These are phyloP conservation scores for Kwoniella newhampshirensis DNA, from an alignment of 768 basidiomycete genomes.

Conservation along the genomic window DNA sequence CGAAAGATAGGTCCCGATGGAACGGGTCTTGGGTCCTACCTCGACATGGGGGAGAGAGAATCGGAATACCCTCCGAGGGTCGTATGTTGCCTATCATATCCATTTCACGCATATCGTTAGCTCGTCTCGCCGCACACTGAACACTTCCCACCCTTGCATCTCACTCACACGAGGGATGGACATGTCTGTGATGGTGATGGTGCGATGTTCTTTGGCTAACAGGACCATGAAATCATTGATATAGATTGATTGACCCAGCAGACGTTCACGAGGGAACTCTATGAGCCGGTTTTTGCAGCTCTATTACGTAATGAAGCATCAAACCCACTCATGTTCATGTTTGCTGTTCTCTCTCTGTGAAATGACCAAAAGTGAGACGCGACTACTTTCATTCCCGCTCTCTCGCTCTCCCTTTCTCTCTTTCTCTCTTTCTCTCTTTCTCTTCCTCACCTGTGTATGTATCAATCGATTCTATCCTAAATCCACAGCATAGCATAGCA, in stretches of 20 bases:
- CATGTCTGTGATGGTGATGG: conserved; percentile 17
- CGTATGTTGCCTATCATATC: conserved; percentile 63
- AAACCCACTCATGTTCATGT: conserved; percentile 6
- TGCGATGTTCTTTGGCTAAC: background rate
- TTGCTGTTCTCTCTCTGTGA: no score
- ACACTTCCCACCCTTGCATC: background rate
- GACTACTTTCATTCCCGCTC: conserved; percentile 13
- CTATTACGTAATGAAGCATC: conserved; percentile 14
- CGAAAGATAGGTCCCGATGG: conserved; percentile 84
- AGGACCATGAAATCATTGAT: background rate
- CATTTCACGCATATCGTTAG: conserved; percentile 51
- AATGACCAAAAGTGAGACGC: conserved; percentile 10
- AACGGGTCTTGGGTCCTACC: conserved; percentile 73
- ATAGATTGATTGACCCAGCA: no score
- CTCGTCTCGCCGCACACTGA: conserved; percentile 58
- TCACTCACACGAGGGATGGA: conserved; percentile 34
- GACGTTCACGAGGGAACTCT: no score
- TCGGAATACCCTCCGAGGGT: conserved; percentile 81
- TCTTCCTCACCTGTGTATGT: background rate
- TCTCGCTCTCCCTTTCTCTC: background rate
- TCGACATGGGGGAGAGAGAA: conserved; percentile 75
- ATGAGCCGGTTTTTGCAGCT: no score
- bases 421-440: conserved; percentile 3
- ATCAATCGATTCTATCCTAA: background rate
- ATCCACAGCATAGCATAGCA: background rate